Evolutionary conservation across 805 yeast species (phyloP), one percentile per base, ranked within the genome.

Genomic region (Lachancea sp.): DNA sequence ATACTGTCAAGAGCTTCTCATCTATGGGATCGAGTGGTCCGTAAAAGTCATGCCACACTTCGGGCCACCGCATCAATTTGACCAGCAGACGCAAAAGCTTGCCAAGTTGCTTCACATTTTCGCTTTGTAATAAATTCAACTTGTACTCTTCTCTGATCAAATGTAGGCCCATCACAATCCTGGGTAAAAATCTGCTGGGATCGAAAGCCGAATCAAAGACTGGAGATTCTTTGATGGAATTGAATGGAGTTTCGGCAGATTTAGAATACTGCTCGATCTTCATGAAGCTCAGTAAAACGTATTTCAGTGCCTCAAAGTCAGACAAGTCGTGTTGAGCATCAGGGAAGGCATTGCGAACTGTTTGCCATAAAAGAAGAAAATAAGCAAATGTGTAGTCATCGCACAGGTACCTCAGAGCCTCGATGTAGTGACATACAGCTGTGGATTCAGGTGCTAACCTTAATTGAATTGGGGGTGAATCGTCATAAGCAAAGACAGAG

Each of bases 11-110:
- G 19, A 26, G 18, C 25, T 12, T 8, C 17, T 18, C 36, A 16
- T 38, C 34, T 2, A 15, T 20, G 8, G 31, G n/a, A 13, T 32
- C 27, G 25, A 20, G 16, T 16, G 65, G 52, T 52, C 62, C 65
- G 58, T 89, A 87, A 52, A 78, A 80, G 1, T 62, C 54, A 18
- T 65, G 58, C 96, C 95, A 85, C 0, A 54, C 47, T 1, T 71
- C 78, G 10, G 81, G 75, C 95, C 95, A 85, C 5, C 85, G 80
- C 78, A 82, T 76, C 81, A 86, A 78, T 11, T 69, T 53, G 0
- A 82, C 73, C 12, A 85, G 58, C 51, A 82, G 83, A 0, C 81
- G 68, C n/a, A 89, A 60, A 18, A 89, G 60, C 1, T 65, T 20
- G 0, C 83, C 79, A 25, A 90, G 54, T 27, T 63, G 63, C 3